These are phyloP conservation scores for Trichoderma asperellum DNA, from an alignment of 2,329 filamentous ascomycete species.

Conservation along the genomic window DNA sequence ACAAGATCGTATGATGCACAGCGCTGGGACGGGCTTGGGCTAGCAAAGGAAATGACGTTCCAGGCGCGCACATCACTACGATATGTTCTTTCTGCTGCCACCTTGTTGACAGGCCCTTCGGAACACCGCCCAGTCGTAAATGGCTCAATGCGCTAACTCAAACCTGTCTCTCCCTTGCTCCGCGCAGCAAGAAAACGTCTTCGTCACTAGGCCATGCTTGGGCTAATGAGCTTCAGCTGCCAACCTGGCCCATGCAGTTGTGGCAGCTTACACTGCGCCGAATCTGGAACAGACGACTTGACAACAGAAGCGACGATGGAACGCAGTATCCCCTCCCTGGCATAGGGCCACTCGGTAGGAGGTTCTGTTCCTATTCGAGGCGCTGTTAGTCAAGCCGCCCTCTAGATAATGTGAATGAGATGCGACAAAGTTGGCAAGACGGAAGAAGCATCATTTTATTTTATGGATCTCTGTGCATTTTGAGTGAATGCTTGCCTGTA, in stretches of 20 bases:
- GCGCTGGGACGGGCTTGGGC: not conserved
- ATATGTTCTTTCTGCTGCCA: not conserved
- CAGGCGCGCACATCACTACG: not conserved
- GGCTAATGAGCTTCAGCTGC: conserved; percentile 13
- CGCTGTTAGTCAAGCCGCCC: not conserved
- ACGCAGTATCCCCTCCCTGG: not conserved
- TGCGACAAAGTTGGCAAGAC: not conserved
- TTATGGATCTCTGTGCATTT: not conserved
- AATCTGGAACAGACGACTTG: not conserved
- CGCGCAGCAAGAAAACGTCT: not conserved
- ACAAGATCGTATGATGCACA: conserved; percentile 12
- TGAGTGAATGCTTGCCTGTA: not conserved
- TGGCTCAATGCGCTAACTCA: conserved; percentile 6
- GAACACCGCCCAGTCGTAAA: not conserved
- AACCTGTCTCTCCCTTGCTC: not conserved
- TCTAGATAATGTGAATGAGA: not conserved
- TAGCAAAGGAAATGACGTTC: not conserved
- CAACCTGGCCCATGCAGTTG: not conserved
- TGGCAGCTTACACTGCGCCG: not conserved
- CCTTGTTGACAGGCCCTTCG: not conserved
- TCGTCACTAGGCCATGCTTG: not conserved
- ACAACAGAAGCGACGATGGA: not conserved
- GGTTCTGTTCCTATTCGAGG: not conserved
- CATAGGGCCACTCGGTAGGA: not conserved
- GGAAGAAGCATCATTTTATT: not conserved